Evolutionary conservation across 2,329 filamentous ascomycete species (phyloP).

Genomic region (Scedosporium boydii): DNA sequence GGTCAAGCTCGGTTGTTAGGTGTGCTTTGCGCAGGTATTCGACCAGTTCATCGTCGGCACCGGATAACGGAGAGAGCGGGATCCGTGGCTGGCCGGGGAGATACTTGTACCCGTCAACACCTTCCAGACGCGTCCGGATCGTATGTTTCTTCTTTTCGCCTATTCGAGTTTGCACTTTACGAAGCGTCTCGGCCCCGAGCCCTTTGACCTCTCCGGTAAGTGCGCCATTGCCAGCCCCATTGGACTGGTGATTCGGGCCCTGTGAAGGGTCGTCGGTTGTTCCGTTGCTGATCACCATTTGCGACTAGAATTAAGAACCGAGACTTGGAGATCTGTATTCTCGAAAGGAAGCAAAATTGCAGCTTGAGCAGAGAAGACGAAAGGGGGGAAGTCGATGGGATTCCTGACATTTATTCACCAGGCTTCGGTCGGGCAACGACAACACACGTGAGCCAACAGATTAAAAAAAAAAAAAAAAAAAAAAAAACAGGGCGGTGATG

Average conservation of each 20-base stretch:
- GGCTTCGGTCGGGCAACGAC: no score
- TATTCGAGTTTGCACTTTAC: not conserved
- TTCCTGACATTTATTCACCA: not conserved
- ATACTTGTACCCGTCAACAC: not conserved
- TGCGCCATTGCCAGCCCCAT: no score
- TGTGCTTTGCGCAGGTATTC: not conserved
- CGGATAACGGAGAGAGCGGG: not conserved
- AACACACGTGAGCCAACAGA: no score
- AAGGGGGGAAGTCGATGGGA: not conserved
- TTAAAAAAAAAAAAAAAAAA: no score
- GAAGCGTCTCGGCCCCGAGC: not conserved
- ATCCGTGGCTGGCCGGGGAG: slow-evolving; percentile 3
- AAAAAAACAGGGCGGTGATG: no score
- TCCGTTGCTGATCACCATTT: no score
- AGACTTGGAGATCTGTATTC: no score
- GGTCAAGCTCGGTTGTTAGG: not conserved
- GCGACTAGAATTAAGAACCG: no score
- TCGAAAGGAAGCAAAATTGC: not conserved
- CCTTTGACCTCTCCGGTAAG: not conserved
- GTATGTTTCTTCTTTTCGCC: not conserved
- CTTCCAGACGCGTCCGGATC: not conserved
- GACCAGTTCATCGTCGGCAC: not conserved
- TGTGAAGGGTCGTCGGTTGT: no score
- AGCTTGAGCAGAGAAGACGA: not conserved
- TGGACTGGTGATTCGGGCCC: no score